These are phyloP conservation scores for Kingdonia uniflora DNA, from an alignment of 164 flowering plant genomes.

Conservation along the genomic window DNA sequence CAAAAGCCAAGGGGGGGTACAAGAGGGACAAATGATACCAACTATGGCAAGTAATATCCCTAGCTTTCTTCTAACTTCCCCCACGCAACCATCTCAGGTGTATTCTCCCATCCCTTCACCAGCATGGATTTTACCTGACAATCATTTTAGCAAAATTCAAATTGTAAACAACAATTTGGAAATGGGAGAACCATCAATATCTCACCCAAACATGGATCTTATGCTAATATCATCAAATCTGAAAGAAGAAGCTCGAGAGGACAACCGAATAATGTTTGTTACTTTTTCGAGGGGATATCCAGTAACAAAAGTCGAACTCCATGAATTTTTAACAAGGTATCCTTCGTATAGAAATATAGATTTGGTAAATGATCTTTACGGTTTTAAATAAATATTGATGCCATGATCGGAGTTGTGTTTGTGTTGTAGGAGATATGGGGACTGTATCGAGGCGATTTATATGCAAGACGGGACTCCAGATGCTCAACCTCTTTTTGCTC, in stretches of 20 bases:
- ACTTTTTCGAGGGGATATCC: slow-evolving; percentile 65
- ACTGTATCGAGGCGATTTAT: background rate
- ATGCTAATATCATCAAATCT: too few relatives aligned
- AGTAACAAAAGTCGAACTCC: slow-evolving; percentile 26
- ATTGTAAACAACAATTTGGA: background rate
- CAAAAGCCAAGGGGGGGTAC: background rate
- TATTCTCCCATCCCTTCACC: too few relatives aligned
- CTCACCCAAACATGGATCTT: too few relatives aligned
- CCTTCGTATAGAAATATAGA: background rate
- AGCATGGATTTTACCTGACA: background rate
- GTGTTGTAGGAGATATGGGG: background rate
- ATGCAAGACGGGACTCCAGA: background rate
- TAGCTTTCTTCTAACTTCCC: too few relatives aligned
- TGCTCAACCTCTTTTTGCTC: slow-evolving; percentile 1
- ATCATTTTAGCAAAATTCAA: too few relatives aligned
- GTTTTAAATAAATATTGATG: too few relatives aligned
- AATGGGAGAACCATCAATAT: background rate
- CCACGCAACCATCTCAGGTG: too few relatives aligned
- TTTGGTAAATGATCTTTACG: background rate
- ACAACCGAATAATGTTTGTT: slow-evolving; percentile 42
- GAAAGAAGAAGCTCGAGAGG: slow-evolving; percentile 8
- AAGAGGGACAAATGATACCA: background rate
- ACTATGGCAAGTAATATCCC: background rate
- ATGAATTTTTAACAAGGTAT: slow-evolving; percentile 30
- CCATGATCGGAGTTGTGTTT: too few relatives aligned